Conservation (phyloP, 164 flowering plant species). For the Umbilicus rupestris region DNA sequence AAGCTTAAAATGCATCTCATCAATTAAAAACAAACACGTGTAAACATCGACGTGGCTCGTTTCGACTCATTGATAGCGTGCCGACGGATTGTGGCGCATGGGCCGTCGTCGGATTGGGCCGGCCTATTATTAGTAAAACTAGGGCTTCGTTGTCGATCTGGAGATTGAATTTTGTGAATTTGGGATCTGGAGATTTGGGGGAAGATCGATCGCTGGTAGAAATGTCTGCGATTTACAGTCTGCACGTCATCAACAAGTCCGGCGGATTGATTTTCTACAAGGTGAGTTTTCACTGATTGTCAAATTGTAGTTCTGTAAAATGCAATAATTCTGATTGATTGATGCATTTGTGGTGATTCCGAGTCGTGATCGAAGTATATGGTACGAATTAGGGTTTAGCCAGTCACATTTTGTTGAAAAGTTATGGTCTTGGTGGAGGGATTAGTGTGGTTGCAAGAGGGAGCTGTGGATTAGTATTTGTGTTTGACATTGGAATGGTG, state of each 20-base stretch:
- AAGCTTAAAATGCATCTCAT: neutral
- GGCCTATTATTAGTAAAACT: too few species aligned
- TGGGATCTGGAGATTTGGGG: too few species aligned
- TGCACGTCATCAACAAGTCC: slow-evolving; percentile 90
- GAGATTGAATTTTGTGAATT: too few species aligned
- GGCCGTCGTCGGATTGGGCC: too few species aligned
- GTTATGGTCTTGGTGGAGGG: too few species aligned
- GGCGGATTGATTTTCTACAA: slow-evolving; percentile 91
- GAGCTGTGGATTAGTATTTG: too few species aligned
- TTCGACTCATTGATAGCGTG: neutral
- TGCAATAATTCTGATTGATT: too few species aligned
- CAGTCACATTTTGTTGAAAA: neutral
- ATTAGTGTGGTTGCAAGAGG: too few species aligned
- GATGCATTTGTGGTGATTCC: neutral
- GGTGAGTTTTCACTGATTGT: slow-evolving; percentile 22
- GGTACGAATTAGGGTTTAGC: neutral
- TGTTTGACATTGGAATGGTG: too few species aligned
- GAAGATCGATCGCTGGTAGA: neutral
- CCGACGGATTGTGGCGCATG: neutral
- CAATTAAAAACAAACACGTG: neutral
- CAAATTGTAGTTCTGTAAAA: neutral
- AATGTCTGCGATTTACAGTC: slow-evolving; percentile 86
- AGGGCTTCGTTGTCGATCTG: too few species aligned
- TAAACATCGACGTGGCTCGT: neutral
- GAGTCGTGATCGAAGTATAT: neutral